Evolutionary conservation across 164 flowering plant genomes (phyloP), one percentile per base, ranked within the genome.

Genomic region (Stephania yunnanensis): DNA sequence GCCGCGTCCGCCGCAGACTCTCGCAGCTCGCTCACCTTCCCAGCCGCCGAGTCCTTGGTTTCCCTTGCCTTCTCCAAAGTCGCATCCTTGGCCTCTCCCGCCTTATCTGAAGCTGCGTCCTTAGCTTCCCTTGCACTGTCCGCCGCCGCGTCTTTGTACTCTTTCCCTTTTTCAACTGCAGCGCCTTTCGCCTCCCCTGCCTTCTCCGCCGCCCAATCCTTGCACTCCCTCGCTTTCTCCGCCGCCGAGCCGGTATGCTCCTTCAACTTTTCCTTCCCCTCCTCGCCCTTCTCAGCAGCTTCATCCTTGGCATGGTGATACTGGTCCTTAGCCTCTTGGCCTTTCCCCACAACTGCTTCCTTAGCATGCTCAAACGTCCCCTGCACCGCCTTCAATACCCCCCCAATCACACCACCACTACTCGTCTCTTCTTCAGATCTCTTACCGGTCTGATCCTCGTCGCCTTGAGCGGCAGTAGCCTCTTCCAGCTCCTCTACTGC

Each of bases 1-100:
- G 97, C 93, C 1, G 90, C 88, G 36, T 79, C 94, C 11, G 85
- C 90, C 0, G 91, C 91, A 11, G 86, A 77, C 4, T 88, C 97
- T 80, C 87, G 87, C 17, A 87, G 73, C 69, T 82, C 90, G 0
- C 74, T 75, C 6, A 86, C 72, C 78, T 84, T 89, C 45, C 86
- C 80, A 52, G 70, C 72, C 0, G 90, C 67, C 1, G 71, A 6
- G 12, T 84, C 81, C 66, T 81, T 81, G 1, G 67, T 19, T 46
- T 71, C 81, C 30, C 66, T 42, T 7, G 65, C 58, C 70, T 76
- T 72, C 80, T 74, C 74, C 4, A 50, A 69, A 6, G 83, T 69
- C 6, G 68, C 5, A 15, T 75, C 83, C 55, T 71, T 79, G 2
- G 6, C 3, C 74, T 78, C 76, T 31, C 30, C 25, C 68, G 46